Percentiles rank a stretch among this genome's conserved stretches.
These are phyloP conservation scores for Fusarium secorum DNA, from an alignment of 2,329 filamentous ascomycete genomes.

Conservation along the genomic window DNA sequence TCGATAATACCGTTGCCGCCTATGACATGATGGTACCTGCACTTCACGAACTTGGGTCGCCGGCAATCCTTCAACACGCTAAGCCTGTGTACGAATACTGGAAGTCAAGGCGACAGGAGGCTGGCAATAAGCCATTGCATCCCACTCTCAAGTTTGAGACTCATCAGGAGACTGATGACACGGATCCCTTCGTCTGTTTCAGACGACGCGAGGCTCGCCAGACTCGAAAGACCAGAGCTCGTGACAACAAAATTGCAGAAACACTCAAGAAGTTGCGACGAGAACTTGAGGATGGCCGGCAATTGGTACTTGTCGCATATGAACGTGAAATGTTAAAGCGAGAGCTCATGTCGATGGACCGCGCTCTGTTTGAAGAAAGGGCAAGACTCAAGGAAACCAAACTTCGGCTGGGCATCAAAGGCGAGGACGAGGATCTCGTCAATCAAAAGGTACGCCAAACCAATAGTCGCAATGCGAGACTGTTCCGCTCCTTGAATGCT, in stretches of 20 bases:
- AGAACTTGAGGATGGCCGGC: constrained; percentile 88
- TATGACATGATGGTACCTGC: constrained; percentile 79
- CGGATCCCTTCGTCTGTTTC: constrained; percentile 98
- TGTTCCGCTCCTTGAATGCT: constrained; percentile 39
- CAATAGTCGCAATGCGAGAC: constrained; percentile 43
- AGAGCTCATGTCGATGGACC: constrained; percentile 78
- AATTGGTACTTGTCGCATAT: constrained; percentile 78
- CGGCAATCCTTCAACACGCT: constrained; percentile 64
- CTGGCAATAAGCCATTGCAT: constrained; percentile 76
- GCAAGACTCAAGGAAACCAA: constrained; percentile 86
- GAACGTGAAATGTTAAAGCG: constrained; percentile 82
- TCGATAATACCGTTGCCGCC: constrained; percentile 85
- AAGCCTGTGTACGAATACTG: constrained; percentile 91
- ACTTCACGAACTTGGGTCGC: constrained; percentile 60
- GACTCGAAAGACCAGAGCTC: constrained; percentile 90
- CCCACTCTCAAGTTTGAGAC: constrained; percentile 91
- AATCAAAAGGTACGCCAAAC: constrained; percentile 80
- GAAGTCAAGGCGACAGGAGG: constrained; percentile 73
- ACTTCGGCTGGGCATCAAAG: constrained; percentile 86
- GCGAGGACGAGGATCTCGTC: constrained; percentile 91
- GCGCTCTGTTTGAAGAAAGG: constrained; percentile 83
- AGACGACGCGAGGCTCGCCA: constrained; percentile 92
- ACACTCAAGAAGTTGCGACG: constrained; percentile 91
- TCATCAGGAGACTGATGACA: constrained; percentile 91
- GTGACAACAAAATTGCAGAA: constrained; percentile 93